phyloP scores from a whole-genome alignment of 176 grass and related monocot species.

The Microstegium vimineum region DNA sequence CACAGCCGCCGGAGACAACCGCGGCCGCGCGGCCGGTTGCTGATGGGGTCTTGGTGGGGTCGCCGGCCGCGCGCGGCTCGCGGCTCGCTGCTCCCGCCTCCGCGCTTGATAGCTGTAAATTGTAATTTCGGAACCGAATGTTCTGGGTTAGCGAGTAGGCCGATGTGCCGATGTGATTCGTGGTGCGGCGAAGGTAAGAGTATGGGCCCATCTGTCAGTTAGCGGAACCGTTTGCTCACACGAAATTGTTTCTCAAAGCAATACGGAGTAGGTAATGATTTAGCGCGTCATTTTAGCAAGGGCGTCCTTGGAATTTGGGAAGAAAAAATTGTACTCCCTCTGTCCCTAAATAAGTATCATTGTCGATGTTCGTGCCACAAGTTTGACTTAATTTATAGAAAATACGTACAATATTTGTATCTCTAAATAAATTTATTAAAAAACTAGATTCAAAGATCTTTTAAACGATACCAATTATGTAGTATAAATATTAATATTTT shows the following conservation, averaged over 20 bases:
- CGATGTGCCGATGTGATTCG: constrained; percentile 15
- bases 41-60: constrained; percentile 4
- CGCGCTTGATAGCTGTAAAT: constrained; percentile 30
- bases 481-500: no score
- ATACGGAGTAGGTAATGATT: no score
- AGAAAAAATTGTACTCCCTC: neutral
- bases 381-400: no score
- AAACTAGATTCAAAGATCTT: no score
- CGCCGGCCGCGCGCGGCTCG: constrained; percentile 37
- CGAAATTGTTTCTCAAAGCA: neutral
- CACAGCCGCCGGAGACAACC: constrained; percentile 4
- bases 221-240: neutral
- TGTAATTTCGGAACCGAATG: constrained; percentile 35
- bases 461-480: no score
- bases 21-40: constrained; percentile 25
- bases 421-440: no score
- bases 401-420: no score
- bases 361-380: no score
- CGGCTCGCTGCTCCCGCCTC: constrained; percentile 36
- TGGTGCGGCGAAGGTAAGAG: neutral
- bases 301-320: neutral
- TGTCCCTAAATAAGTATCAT: no score
- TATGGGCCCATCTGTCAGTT: neutral
- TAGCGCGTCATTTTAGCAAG: neutral
- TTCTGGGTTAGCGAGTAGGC: constrained; percentile 37